These are phyloP conservation scores for Phytophthora sansomeana DNA, from an alignment of 352 stramenopile genomes.

Conservation along the genomic window DNA sequence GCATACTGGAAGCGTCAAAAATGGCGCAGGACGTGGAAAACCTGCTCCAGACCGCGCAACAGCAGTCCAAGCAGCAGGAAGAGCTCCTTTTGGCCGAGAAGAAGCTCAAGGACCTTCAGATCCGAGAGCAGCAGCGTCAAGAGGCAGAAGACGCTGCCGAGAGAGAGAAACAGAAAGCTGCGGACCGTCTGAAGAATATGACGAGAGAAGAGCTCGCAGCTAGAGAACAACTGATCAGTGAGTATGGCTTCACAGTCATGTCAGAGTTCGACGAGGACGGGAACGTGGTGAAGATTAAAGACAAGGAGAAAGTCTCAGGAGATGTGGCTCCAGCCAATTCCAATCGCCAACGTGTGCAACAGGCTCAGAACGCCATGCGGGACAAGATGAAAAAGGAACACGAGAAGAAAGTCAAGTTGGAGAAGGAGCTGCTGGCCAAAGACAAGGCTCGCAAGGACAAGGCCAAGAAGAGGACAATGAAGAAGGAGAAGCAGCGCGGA, in stretches of 20 bases:
- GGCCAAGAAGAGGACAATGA: slow-evolving; percentile 75
- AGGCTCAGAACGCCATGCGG: slow-evolving; percentile 56
- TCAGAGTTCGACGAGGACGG: slow-evolving; percentile 88
- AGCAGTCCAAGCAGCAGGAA: slow-evolving; percentile 44
- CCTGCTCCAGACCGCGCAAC: slow-evolving; percentile 46
- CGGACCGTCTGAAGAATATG: slow-evolving; percentile 73
- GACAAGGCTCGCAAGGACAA: slow-evolving; percentile 78
- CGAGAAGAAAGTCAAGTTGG: slow-evolving; percentile 70
- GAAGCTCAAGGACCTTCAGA: slow-evolving; percentile 60
- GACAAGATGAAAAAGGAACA: slow-evolving; percentile 82
- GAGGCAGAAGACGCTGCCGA: slow-evolving; percentile 64
- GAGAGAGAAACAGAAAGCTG: slow-evolving; percentile 67
- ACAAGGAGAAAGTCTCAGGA: slow-evolving; percentile 62
- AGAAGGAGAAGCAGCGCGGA: slow-evolving; percentile 77
- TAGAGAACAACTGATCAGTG: slow-evolving; percentile 81
- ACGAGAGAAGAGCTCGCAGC: slow-evolving; percentile 74
- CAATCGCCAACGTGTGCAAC: slow-evolving; percentile 62
- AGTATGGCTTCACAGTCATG: slow-evolving; percentile 81
- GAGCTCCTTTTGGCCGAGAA: slow-evolving; percentile 51
- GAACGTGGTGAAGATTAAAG: slow-evolving; percentile 80
- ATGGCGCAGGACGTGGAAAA: slow-evolving; percentile 67
- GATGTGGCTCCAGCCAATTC: slow-evolving; percentile 55
- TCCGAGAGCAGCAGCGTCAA: slow-evolving; percentile 67
- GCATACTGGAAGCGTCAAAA: slow-evolving; percentile 42
- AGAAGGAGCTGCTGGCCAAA: slow-evolving; percentile 79